A percentile compares a stretch with the other conserved stretches of the same genome.
phyloP scores from a whole-genome alignment of 139 green algal species.

The Marvania coccoides region DNA sequence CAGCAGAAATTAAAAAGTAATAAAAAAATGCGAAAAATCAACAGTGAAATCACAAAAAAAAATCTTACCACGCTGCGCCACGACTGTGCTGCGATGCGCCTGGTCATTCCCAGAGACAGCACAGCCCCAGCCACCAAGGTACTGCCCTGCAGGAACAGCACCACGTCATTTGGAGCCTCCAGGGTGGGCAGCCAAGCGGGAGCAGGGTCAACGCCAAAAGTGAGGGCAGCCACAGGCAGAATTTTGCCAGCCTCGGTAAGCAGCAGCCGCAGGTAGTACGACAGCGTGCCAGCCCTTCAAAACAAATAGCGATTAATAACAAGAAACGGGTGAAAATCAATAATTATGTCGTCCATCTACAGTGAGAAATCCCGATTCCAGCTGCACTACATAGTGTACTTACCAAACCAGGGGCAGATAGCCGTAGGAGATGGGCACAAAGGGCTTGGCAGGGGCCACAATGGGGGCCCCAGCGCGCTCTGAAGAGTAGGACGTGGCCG shows the following conservation, averaged over 20 bases:
- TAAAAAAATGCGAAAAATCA: no score
- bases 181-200: conserved; percentile 12
- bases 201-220: conserved; percentile 12
- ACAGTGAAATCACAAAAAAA: no score
- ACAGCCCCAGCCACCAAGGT: conserved; percentile 35
- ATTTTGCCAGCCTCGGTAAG: conserved; percentile 40
- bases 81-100: conserved; percentile 35
- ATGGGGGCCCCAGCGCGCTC: no score
- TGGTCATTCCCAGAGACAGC: conserved; percentile 38
- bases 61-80: conserved; percentile 47
- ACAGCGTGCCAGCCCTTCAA: conserved; percentile 40
- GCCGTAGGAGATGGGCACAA: conserved; percentile 53
- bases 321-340: no score
- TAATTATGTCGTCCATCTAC: no score
- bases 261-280: conserved; percentile 42
- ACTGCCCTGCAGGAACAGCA: conserved; percentile 34
- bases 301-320: no score
- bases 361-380: no score
- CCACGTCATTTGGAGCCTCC: neutral
- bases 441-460: conserved; percentile 16
- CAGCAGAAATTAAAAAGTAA: no score
- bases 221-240: conserved; percentile 9
- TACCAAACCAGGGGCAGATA: conserved; percentile 56
- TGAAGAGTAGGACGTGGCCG: neutral
- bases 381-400: no score